These are phyloP conservation scores for Nyctanthes arbortristis DNA, from an alignment of 257 asterid species.

Conservation along the genomic window DNA sequence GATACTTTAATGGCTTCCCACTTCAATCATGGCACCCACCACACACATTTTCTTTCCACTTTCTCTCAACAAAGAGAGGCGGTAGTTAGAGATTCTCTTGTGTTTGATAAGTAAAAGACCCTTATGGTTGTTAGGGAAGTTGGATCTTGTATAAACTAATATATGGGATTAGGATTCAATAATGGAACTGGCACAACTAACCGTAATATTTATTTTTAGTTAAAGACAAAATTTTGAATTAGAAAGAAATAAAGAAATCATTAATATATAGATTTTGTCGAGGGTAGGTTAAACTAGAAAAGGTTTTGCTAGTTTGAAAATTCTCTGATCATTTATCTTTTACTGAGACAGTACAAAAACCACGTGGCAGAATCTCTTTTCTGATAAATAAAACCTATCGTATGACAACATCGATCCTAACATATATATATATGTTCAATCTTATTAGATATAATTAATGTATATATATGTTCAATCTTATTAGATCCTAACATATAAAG, in stretches of 20 bases:
- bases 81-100: neutral
- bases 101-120: neutral
- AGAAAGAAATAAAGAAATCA: neutral
- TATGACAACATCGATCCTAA: too few species aligned
- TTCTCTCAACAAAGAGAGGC: neutral
- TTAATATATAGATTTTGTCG: too few species aligned
- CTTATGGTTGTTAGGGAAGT: slow-evolving; percentile 11
- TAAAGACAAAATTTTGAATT: neutral
- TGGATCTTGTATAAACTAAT: slow-evolving; percentile 6
- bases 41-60: neutral
- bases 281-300: too few species aligned
- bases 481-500: neutral
- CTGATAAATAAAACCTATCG: too few species aligned
- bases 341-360: too few species aligned
- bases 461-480: too few species aligned
- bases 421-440: too few species aligned
- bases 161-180: slow-evolving; percentile 30
- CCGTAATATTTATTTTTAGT: neutral
- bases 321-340: too few species aligned
- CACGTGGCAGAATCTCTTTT: too few species aligned
- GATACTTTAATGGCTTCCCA: neutral
- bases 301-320: too few species aligned
- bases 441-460: too few species aligned
- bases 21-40: neutral
- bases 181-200: slow-evolving; percentile 42